Evolutionary conservation across 345 rosid species (phyloP), one percentile per base, ranked within the genome.

Genomic region (Populus euphratica): DNA sequence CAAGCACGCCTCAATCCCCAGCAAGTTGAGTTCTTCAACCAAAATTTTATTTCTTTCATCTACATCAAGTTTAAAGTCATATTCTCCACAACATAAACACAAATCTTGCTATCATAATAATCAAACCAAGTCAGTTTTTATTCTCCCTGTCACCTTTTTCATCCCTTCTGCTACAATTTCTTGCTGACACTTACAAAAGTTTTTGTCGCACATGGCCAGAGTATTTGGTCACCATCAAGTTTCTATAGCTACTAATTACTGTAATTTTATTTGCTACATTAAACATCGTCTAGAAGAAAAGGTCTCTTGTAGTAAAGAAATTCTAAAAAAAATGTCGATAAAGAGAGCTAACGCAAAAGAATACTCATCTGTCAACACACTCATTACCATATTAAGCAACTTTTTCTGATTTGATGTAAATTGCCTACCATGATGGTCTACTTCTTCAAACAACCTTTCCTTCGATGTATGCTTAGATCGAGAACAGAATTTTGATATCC

Each of bases 401-500:
- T 86, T 87, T 7, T 90, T 82, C 76, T 81, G 83, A 68, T 78
- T 88, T 14, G 86, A 77, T 59, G 79, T 81, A 78, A 88, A 81
- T 66, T 81, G 75, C 31, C 56, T 17, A 4, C 78, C 86, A 78
- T 63, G 81, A 31, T 74, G 81, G 7, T 82, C 85, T 31, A 82
- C 83, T 83, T 85, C 85, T 49, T 80, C 85, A 11, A 86, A 70
- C 74, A 86, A 17, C 78, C 85, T 82, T 17, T 87, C 86, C 2
- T 88, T 72, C 72, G 82, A 84, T 31, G 78, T 85, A 73, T 85
- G 91, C 85, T 89, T 87, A 8, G 90, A 87, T 13, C 94, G 85
- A 79, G 31, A 83, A 78, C 83, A 80, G 10, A 80, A 49, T 69
- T 69, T 89, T 41, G 87, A 82, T n/a, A 80, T 62, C 73, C 72